Evolutionary conservation across 1,284 basidiomycete species (phyloP).

Genomic region (Microbotryomycetes sp.): DNA sequence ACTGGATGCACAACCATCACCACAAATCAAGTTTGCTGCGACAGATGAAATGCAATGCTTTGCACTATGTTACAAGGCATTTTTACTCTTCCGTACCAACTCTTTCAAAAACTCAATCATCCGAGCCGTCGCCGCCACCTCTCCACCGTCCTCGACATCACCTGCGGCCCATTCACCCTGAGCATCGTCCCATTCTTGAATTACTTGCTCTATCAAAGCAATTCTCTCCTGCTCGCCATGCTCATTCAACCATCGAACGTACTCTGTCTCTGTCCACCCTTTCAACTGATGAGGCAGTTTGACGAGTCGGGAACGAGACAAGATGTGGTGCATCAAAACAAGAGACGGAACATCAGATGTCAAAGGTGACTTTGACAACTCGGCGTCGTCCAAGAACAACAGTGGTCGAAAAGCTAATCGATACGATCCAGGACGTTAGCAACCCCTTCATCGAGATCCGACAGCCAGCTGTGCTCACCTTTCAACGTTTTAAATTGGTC

Average conservation of each 20-base stretch:
- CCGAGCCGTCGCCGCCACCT: background rate
- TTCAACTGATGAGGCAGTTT: conserved; percentile 76
- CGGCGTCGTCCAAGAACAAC: conserved; percentile 71
- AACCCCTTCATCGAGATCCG: background rate
- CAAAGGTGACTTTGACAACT: conserved; percentile 56
- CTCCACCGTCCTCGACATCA: too few relatives aligned
- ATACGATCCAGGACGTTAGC: background rate
- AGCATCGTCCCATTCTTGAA: background rate
- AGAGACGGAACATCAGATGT: conserved; percentile 67
- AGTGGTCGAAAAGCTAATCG: conserved; percentile 53
- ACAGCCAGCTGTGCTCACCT: background rate
- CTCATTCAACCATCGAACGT: conserved; percentile 56
- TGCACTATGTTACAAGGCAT: background rate
- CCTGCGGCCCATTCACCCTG: background rate
- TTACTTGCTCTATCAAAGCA: conserved; percentile 14
- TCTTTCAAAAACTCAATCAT: background rate
- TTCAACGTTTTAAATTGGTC: conserved; percentile 35
- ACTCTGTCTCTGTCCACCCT: conserved; percentile 86
- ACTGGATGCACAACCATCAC: background rate
- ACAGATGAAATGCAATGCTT: background rate
- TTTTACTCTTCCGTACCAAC: background rate
- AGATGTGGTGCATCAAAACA: conserved; percentile 79
- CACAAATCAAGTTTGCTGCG: background rate
- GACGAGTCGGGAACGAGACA: conserved; percentile 65
- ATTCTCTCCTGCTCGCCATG: conserved; percentile 31